Evolutionary conservation across 805 yeast species (phyloP).

Genomic region (Candida lessepsii): DNA sequence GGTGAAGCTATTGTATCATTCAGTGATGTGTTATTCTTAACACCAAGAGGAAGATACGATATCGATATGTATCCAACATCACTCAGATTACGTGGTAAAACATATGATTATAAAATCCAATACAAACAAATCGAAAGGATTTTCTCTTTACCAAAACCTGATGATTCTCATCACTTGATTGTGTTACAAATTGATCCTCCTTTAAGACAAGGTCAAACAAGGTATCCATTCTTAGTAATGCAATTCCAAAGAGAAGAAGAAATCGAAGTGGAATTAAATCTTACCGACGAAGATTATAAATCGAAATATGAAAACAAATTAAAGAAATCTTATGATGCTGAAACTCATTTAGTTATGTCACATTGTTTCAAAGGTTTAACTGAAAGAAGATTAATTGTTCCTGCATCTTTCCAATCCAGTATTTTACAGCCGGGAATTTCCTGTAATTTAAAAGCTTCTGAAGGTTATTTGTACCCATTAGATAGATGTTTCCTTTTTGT

Average conservation of each 20-base stretch:
- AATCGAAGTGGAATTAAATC: constrained; percentile 82
- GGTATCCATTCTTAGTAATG: constrained; percentile 87
- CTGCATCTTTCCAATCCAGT: constrained; percentile 76
- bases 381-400: constrained; percentile 78
- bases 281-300: constrained; percentile 79
- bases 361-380: constrained; percentile 89
- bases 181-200: constrained; percentile 96
- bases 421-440: constrained; percentile 82
- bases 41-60: constrained; percentile 98
- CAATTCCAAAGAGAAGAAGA: constrained; percentile 91
- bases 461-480: constrained; percentile 89
- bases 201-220: constrained; percentile 95
- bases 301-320: constrained; percentile 71
- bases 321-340: constrained; percentile 75
- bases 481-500: constrained; percentile 89
- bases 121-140: constrained; percentile 87
- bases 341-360: constrained; percentile 81
- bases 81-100: constrained; percentile 91
- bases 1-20: constrained; percentile 95
- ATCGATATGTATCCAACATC: constrained; percentile 88
- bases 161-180: constrained; percentile 84
- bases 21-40: constrained; percentile 84
- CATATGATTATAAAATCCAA: constrained; percentile 94
- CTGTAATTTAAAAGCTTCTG: constrained; percentile 92
- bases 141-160: constrained; percentile 91